A percentile compares a stretch with the other conserved stretches of the same genome.
Conservation (phyloP, 345 rosid genomes). For the Aurinia saxatilis region DNA sequence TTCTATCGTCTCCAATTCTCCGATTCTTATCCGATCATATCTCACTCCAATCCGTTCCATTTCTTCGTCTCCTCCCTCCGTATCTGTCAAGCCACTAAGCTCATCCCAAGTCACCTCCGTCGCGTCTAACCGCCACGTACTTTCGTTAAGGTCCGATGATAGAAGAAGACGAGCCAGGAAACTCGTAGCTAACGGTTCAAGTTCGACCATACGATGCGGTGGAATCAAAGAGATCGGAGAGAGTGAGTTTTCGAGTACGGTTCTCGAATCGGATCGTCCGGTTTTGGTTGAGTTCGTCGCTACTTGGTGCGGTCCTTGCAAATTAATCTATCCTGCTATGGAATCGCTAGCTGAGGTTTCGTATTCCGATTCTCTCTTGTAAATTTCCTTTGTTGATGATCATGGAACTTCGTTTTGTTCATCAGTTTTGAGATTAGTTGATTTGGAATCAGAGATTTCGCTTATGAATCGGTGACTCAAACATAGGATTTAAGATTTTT, state of each 20-base stretch:
- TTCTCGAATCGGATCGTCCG: slow-evolving; percentile 57
- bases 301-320: slow-evolving; percentile 90
- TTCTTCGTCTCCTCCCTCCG: not conserved
- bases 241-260: slow-evolving; percentile 48
- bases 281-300: slow-evolving; percentile 88
- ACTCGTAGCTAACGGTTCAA: not conserved
- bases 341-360: slow-evolving; percentile 52
- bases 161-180: not conserved
- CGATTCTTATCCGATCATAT: slow-evolving; percentile 19
- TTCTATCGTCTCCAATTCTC: slow-evolving; percentile 25
- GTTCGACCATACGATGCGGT: slow-evolving; percentile 29
- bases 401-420: not conserved
- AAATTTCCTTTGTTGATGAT: not conserved
- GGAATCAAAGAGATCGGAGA: slow-evolving; percentile 53
- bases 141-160: slow-evolving; percentile 20
- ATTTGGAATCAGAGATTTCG: not conserved
- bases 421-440: not conserved
- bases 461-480: not conserved
- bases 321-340: slow-evolving; percentile 71
- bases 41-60: slow-evolving; percentile 1
- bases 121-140: slow-evolving; percentile 11
- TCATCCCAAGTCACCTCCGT: slow-evolving; percentile 6
- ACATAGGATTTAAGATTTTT: not conserved
- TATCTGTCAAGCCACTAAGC: slow-evolving; percentile 17
- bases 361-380: not conserved